Evolutionary conservation across 768 basidiomycete genomes (phyloP), one percentile per base, ranked within the genome.

Genomic region (Phanerochaete sordida): DNA sequence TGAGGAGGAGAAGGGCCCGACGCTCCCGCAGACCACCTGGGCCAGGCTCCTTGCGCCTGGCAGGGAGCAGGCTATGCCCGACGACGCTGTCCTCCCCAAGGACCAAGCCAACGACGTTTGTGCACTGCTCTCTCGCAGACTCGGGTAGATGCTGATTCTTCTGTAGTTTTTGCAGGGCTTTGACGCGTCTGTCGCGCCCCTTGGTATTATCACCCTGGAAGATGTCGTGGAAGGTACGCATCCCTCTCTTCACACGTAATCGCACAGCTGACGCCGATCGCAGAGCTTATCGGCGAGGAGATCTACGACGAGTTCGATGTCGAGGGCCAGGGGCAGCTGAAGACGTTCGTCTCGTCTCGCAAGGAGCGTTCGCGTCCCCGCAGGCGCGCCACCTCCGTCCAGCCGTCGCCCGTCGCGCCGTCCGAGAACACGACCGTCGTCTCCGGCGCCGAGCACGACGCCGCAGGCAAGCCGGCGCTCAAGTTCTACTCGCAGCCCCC

Each of bases 201-300:
- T 93, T 35, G 92, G 92, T 35, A 91, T 95, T 66, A 93, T 95
- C 62, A 95, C 92, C 1, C 80, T 95, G 1, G 92, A 95, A 72
- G 92, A 95, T 63, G 89, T 95, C 13, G 77, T 94, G 12, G 92
- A 94, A 83, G 88, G 88, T 85, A 57, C 46, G 27, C 21, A 23
- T 4, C 23, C 16, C 23, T n/a, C 31, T 39, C 28, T 30, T 33
- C n/a, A n/a, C n/a, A 19, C 50, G 24, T 33, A 3, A 24, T 33
- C 16, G n/a, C 11, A 33, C 13, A 5, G n/a, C 16, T 55, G 12
- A 59, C 52, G 33, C 0, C 26, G 31, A 28, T 46, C 19, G 19
- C 63, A 88, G 92, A 93, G 69, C 78, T 94, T 16, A 93, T 94
- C 56, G 91, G 91, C 23, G 90, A 93, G 74, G 91, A 93, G 68